Conservation (phyloP, 1,139 yeast species). For the Candida glucosophila region DNA sequence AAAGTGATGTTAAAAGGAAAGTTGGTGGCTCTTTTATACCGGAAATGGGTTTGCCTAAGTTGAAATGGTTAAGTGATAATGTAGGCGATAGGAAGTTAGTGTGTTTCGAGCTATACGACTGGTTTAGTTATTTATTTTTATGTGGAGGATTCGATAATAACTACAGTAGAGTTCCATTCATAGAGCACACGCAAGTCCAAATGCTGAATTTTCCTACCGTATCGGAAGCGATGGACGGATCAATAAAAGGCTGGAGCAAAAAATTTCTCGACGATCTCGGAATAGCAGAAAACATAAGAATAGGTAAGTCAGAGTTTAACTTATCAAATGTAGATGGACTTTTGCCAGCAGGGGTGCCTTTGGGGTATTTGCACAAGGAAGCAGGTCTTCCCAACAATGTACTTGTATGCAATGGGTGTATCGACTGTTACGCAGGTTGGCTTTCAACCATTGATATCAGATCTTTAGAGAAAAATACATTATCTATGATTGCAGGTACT, state of each 20-base stretch:
- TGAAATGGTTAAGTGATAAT: conserved; percentile 26
- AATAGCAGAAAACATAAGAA: conserved; percentile 9
- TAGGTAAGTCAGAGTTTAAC: conserved; percentile 7
- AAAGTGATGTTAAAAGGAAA: conserved; percentile 8
- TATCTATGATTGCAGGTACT: conserved; percentile 53
- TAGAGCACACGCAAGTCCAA: conserved; percentile 1
- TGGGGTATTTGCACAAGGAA: conserved; percentile 10
- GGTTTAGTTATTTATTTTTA: conserved; percentile 31
- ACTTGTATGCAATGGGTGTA: conserved; percentile 38
- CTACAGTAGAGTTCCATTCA: conserved; percentile 8
- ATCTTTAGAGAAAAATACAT: conserved; percentile 6
- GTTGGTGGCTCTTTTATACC: conserved; percentile 44
- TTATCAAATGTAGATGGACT: conserved; percentile 2
- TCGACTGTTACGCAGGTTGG: conserved; percentile 55
- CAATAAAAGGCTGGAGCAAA: conserved; percentile 45
- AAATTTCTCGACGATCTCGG: conserved; percentile 15
- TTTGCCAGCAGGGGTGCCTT: conserved; percentile 12
- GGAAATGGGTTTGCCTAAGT: conserved; percentile 51
- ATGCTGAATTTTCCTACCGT: conserved; percentile 3
- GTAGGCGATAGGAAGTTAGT: conserved; percentile 15
- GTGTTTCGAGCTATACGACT: conserved; percentile 49
- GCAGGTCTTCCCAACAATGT: conserved; percentile 1
- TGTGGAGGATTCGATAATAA: conserved; percentile 12
- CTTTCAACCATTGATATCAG: conserved; percentile 19
- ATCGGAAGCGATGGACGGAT: conserved; percentile 40